phyloP scores from a whole-genome alignment of 2,329 filamentous ascomycete species.

The Aspergillus pseudotamarii region DNA sequence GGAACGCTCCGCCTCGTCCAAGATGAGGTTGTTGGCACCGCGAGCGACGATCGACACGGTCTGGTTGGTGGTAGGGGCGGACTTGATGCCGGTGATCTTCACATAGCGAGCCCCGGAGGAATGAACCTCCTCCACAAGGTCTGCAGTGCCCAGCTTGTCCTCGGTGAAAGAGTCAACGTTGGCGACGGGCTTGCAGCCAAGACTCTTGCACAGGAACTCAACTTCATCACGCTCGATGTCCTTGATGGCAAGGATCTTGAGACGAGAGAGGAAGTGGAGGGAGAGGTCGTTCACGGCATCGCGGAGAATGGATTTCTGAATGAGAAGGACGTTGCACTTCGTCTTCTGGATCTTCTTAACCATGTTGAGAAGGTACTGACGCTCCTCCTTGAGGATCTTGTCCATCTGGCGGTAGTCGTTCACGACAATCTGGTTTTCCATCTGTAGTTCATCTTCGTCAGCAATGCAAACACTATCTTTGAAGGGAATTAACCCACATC shows the following conservation, averaged over 20 bases:
- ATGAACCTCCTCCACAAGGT: constrained; percentile 90
- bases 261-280: constrained; percentile 94
- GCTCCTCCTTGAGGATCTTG: constrained; percentile 99
- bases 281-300: constrained; percentile 98
- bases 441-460: constrained; percentile 54
- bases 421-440: constrained; percentile 99
- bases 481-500: constrained; percentile 63
- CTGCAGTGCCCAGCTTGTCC: constrained; percentile 93
- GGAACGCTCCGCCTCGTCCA: constrained; percentile 95
- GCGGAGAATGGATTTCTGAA: constrained; percentile 97
- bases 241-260: constrained; percentile 94
- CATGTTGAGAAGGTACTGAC: constrained; percentile 96
- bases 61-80: constrained; percentile 64
- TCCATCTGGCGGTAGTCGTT: constrained; percentile 99
- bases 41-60: constrained; percentile 94
- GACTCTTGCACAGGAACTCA: constrained; percentile 99
- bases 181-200: constrained; percentile 97
- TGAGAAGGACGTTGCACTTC: constrained; percentile 97
- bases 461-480: constrained; percentile 3
- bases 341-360: constrained; percentile 99
- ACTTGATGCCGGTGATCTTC: constrained; percentile 90
- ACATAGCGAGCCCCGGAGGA: constrained; percentile 87
- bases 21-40: constrained; percentile 89
- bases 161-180: constrained; percentile 98
- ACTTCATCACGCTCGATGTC: constrained; percentile 98